Conservation (phyloP, 495 filamentous ascomycete genomes). For the Hypoxylon fuscum region DNA sequence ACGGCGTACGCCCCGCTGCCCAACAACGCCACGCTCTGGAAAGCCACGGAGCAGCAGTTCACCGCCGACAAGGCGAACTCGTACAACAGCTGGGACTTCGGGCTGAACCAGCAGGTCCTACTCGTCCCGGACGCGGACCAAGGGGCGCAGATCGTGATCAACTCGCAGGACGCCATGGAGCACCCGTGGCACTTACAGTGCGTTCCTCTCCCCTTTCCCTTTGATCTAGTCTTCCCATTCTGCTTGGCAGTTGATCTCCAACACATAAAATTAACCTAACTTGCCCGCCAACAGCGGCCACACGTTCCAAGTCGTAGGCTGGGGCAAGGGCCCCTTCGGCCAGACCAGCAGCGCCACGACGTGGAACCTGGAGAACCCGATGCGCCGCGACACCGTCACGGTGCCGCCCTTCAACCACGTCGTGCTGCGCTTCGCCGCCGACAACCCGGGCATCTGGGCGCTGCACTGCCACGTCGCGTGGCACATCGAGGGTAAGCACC, state of each 20-base stretch:
- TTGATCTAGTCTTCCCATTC: neutral
- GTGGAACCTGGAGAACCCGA: slow-evolving; percentile 43
- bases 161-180: slow-evolving; percentile 67
- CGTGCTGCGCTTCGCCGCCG: slow-evolving; percentile 42
- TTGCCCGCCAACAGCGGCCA: slow-evolving; percentile 25
- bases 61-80: slow-evolving; percentile 33
- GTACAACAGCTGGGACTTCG: slow-evolving; percentile 48
- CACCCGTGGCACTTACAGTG: slow-evolving; percentile 49
- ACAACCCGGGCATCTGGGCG: slow-evolving; percentile 49
- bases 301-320: slow-evolving; percentile 47
- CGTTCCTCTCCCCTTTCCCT: slow-evolving; percentile 6
- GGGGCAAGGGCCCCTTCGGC: slow-evolving; percentile 42
- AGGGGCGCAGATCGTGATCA: slow-evolving; percentile 72
- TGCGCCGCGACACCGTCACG: slow-evolving; percentile 46
- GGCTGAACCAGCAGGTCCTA: slow-evolving; percentile 44
- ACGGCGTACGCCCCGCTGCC: slow-evolving; percentile 40
- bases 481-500: slow-evolving; percentile 41
- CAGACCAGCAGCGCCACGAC: slow-evolving; percentile 8
- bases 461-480: slow-evolving; percentile 49
- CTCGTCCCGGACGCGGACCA: slow-evolving; percentile 66
- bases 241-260: neutral
- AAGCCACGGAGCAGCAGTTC: slow-evolving; percentile 42
- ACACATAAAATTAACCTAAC: too few species aligned
- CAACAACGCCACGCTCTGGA: slow-evolving; percentile 44
- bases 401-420: slow-evolving; percentile 42